Evolutionary conservation across 1,284 basidiomycete genomes (phyloP).

Genomic region (Clitocybe nebularis): DNA sequence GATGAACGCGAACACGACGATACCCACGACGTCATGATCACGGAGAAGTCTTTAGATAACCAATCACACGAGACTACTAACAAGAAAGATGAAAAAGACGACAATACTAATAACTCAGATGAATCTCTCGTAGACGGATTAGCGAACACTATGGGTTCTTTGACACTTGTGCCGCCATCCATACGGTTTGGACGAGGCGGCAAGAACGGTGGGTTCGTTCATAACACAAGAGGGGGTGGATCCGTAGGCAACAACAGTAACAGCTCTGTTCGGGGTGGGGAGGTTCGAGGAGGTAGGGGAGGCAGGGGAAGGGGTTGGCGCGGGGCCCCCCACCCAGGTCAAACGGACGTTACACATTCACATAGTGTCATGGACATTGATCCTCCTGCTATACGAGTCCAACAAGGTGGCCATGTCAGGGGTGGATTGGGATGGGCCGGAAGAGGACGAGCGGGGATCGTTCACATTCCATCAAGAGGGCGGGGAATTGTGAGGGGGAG

Average conservation of each 20-base stretch:
- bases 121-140: conserved; percentile 40
- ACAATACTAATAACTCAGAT: conserved; percentile 11
- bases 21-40: too few species aligned
- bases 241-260: too few species aligned
- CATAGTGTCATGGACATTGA: conserved; percentile 11
- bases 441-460: conserved; percentile 17
- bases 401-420: background rate
- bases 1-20: conserved; percentile 23
- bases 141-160: conserved; percentile 46
- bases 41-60: too few species aligned
- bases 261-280: conserved; percentile 3
- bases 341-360: conserved; percentile 9
- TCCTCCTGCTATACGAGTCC: background rate
- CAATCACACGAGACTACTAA: conserved; percentile 7
- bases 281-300: conserved; percentile 9
- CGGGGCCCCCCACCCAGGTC: conserved; percentile 5
- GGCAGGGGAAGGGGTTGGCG: conserved; percentile 21
- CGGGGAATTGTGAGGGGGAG: conserved; percentile 4
- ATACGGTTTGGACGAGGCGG: conserved; percentile 71
- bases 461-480: conserved; percentile 5
- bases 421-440: conserved; percentile 14
- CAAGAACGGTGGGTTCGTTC: conserved; percentile 37
- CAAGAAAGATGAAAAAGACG: conserved; percentile 3
- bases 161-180: conserved; percentile 64
- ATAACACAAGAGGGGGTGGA: conserved; percentile 8